Percentiles rank a stretch among this genome's conserved stretches.
Evolutionary conservation across 345 rosid species (phyloP).

Genomic region (Dipteronia dyeriana): DNA sequence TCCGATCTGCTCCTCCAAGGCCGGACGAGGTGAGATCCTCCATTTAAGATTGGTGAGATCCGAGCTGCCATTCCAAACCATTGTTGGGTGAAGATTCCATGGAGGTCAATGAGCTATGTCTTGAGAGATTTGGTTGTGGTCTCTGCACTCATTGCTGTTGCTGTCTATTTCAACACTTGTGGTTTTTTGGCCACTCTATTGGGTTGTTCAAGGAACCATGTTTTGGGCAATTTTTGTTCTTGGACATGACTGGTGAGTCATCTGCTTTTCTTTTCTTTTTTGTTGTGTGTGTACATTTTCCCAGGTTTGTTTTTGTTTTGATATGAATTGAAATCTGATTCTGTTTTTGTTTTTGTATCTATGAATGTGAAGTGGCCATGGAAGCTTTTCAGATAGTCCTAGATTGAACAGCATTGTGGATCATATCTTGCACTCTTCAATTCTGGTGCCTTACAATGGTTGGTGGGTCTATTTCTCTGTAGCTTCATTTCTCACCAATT

Average conservation of each 20-base stretch:
- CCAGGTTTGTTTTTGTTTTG: neutral
- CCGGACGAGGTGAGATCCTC: constrained; percentile 29
- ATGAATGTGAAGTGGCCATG: constrained; percentile 70
- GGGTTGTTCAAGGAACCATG: constrained; percentile 82
- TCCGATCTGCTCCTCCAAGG: too few relatives aligned
- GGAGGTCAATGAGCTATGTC: constrained; percentile 73
- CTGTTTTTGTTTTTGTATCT: constrained; percentile 10
- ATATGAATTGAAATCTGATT: constrained; percentile 15
- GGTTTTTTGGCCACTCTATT: constrained; percentile 67
- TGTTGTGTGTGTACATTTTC: neutral
- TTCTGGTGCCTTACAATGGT: constrained; percentile 91
- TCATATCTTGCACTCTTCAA: constrained; percentile 72
- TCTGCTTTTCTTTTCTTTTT: neutral
- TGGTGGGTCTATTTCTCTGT: constrained; percentile 42
- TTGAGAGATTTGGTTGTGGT: constrained; percentile 56
- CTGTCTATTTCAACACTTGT: constrained; percentile 46
- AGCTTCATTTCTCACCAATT: too few relatives aligned
- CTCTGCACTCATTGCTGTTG: constrained; percentile 46
- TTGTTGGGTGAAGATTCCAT: constrained; percentile 72
- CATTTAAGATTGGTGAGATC: constrained; percentile 63
- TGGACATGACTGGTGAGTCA: constrained; percentile 81
- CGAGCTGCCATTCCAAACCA: constrained; percentile 77
- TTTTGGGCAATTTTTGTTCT: constrained; percentile 89
- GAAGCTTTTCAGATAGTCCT: constrained; percentile 70
- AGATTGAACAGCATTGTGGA: constrained; percentile 60